Evolutionary conservation across 2,329 filamentous ascomycete species (phyloP), one percentile per base, ranked within the genome.

Genomic region (Cytospora piceicola): DNA sequence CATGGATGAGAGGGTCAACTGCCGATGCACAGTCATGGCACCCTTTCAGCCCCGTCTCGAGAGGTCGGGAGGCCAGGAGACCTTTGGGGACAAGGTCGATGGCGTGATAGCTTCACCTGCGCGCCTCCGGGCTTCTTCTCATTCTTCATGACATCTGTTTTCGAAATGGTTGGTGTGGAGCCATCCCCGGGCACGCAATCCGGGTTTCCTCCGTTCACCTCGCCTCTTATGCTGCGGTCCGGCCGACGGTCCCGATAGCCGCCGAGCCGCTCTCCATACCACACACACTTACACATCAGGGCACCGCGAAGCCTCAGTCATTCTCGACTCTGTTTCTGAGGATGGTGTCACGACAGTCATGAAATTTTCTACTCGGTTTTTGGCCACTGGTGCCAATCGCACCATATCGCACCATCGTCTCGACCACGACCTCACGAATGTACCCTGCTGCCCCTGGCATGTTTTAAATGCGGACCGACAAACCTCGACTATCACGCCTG

Each of bases 61-160:
- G 17, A 39, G 36, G 32, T 5, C 30, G 24, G 4, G 17, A 39
- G 36, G 32, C 9, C 30, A 34, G 4, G 29, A n/a, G 36, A 49
- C 12, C 15, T 3, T 15, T 30, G 55, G 20, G 46, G 46, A 42
- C 54, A 34, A 36, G 62, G 49, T 24, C 58, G 62, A 67, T 67
- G 65, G 65, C 65, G 65, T 67, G 65, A 60, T 62, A 29, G 34
- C 53, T 57, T 67, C 58, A 62, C 36, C 54, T 59, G 51, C 55
- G 61, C 39, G 51, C 34, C 20, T 20, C 30, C 42, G 39, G 29
- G 29, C 60, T 27, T 29, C 11, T 34, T 34, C 17, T 63, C 27
- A 63, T 24, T 34, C 46, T 63, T 51, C 53, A 49, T 56, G 60
- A 63, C 52, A 51, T 1, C 49, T 54, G 52, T 36, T 42, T 32